phyloP scores from a whole-genome alignment of 345 rosid genomes.

The Theobroma cacao region DNA sequence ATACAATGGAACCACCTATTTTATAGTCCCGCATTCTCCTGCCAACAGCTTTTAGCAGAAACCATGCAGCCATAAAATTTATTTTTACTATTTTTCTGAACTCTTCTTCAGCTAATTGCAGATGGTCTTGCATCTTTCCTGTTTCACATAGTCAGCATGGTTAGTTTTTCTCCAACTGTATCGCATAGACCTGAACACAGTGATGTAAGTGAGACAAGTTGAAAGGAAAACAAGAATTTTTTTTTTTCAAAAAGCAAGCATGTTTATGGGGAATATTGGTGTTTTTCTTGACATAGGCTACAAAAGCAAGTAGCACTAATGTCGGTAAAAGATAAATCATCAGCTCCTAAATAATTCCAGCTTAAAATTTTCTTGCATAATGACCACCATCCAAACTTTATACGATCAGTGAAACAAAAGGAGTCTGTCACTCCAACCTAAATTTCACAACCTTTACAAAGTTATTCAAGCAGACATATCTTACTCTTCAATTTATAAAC shows the following conservation, averaged over 20 bases:
- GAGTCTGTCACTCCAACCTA: background rate
- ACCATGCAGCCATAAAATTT: constrained; percentile 83
- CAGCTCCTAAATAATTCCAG: background rate
- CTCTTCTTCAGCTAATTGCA: constrained; percentile 55
- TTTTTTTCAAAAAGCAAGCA: background rate
- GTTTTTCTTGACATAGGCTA: background rate
- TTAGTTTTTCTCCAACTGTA: background rate
- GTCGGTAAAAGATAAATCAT: background rate
- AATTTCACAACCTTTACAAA: background rate
- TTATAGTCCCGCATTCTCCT: constrained; percentile 55
- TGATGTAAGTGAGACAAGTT: background rate
- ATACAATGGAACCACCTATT: constrained; percentile 71
- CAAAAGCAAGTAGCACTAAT: background rate
- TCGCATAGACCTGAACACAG: background rate
- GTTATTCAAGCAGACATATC: background rate
- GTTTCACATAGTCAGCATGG: constrained; percentile 21
- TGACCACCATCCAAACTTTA: background rate
- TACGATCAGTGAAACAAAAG: background rate
- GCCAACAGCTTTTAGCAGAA: constrained; percentile 70
- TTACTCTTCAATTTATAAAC: background rate
- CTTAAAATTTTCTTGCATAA: background rate
- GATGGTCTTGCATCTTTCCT: constrained; percentile 73
- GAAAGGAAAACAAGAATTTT: background rate
- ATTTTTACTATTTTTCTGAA: constrained; percentile 50
- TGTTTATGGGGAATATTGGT: background rate